Percentiles rank a stretch among this genome's conserved stretches.
These are phyloP conservation scores for Leccinum aurantiacum DNA, from an alignment of 768 basidiomycete species.

Conservation along the genomic window DNA sequence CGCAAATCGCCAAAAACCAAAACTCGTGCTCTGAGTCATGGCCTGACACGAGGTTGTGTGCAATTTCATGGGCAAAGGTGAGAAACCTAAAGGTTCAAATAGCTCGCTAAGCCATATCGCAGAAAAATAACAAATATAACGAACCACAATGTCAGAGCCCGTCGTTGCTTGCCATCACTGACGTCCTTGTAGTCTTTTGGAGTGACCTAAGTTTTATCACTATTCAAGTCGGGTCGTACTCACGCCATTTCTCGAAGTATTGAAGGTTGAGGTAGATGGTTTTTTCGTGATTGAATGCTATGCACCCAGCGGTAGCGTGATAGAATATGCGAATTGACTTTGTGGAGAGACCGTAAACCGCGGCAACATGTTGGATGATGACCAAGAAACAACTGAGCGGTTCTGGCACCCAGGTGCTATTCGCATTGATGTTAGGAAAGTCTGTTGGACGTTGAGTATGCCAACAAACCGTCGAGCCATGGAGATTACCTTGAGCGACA, in stretches of 20 bases:
- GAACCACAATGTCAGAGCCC: no score
- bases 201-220: background rate
- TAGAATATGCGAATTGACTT: constrained; percentile 74
- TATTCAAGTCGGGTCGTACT: constrained; percentile 29
- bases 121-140: no score
- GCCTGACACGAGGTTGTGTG: no score
- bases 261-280: constrained; percentile 86
- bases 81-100: no score
- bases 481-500: constrained; percentile 49
- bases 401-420: constrained; percentile 51
- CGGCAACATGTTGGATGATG: constrained; percentile 59
- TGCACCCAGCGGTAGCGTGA: constrained; percentile 51
- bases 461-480: background rate
- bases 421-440: constrained; percentile 43
- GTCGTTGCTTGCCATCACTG: no score
- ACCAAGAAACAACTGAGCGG: constrained; percentile 65
- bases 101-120: no score
- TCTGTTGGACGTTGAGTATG: constrained; percentile 39
- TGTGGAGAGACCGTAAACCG: constrained; percentile 70
- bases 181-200: no score
- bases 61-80: no score
- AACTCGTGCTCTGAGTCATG: no score
- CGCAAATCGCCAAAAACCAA: no score
- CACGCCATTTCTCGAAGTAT: constrained; percentile 83
- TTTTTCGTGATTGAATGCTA: constrained; percentile 89